These are phyloP conservation scores for Tulasnella sp. DNA, from an alignment of 768 basidiomycete genomes.

Conservation along the genomic window DNA sequence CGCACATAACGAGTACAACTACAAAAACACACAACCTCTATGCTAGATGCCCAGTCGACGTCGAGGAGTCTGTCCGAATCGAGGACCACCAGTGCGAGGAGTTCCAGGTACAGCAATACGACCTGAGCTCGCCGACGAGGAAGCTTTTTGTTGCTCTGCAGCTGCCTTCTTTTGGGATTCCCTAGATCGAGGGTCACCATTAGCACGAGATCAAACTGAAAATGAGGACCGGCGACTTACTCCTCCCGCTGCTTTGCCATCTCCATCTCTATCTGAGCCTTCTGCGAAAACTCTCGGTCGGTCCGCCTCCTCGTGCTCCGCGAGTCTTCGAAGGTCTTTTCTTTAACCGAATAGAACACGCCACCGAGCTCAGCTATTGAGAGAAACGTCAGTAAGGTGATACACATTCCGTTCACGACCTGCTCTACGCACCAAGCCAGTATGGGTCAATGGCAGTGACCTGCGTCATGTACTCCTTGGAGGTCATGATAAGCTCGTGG, in stretches of 20 bases:
- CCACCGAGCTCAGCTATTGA: conserved; percentile 84
- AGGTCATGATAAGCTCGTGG: conserved; percentile 93
- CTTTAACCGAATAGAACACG: conserved; percentile 96
- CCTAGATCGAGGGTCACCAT: conserved; percentile 27
- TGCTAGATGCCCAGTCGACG: conserved; percentile 67
- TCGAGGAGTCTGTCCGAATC: conserved; percentile 75
- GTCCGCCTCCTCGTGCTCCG: conserved; percentile 69
- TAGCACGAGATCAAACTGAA: neutral
- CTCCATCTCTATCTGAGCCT: conserved; percentile 88
- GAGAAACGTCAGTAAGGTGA: conserved; percentile 6
- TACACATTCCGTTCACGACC: neutral
- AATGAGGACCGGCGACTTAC: conserved; percentile 48
- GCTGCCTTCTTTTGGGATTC: conserved; percentile 56
- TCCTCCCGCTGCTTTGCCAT: conserved; percentile 80
- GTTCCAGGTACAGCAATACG: conserved; percentile 82
- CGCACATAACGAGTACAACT: neutral
- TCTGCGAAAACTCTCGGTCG: conserved; percentile 89
- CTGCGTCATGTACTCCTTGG: conserved; percentile 98
- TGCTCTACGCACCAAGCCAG: conserved; percentile 79
- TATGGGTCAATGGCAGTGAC: conserved; percentile 98
- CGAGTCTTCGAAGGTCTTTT: conserved; percentile 94
- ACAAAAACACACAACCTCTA: neutral
- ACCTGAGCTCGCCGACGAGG: conserved; percentile 52
- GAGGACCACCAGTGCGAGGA: conserved; percentile 66
- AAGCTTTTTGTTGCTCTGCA: conserved; percentile 63